phyloP scores from a whole-genome alignment of 805 yeast genomes.

The Ogataea chonburiensis region DNA sequence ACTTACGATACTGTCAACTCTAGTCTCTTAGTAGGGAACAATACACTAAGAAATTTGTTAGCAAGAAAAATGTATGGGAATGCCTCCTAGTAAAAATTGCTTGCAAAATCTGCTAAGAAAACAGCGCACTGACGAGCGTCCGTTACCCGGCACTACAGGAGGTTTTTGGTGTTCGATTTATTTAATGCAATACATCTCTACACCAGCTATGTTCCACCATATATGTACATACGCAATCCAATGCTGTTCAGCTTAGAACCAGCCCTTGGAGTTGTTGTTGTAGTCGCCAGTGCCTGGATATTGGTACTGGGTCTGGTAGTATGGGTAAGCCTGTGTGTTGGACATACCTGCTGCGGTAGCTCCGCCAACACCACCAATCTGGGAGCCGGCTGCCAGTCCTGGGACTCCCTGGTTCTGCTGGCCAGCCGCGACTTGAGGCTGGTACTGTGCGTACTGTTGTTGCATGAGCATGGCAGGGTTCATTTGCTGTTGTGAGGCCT shows the following conservation, averaged over 20 bases:
- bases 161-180: no score
- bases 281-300: slow-evolving; percentile 24
- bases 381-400: slow-evolving; percentile 17
- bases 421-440: slow-evolving; percentile 15
- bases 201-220: slow-evolving; percentile 27
- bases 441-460: slow-evolving; percentile 28
- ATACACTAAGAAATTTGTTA: slow-evolving; percentile 12
- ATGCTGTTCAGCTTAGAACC: slow-evolving; percentile 19
- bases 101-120: slow-evolving; percentile 6
- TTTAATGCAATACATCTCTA: no score
- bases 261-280: slow-evolving; percentile 25
- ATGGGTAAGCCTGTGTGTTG: slow-evolving; percentile 22
- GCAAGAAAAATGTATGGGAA: slow-evolving; percentile 9
- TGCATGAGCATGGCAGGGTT: slow-evolving; percentile 27
- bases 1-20: slow-evolving; percentile 6
- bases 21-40: slow-evolving; percentile 7
- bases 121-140: no score
- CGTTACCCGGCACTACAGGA: no score
- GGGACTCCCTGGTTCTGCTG: slow-evolving; percentile 16
- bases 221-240: slow-evolving; percentile 11
- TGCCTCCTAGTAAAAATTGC: slow-evolving; percentile 8
- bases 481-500: slow-evolving; percentile 21
- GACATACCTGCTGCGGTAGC: slow-evolving; percentile 15
- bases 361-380: slow-evolving; percentile 20
- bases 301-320: slow-evolving; percentile 28